Conservation (phyloP, 2,329 filamentous ascomycete genomes). For the Trichocomaceae sp. region DNA sequence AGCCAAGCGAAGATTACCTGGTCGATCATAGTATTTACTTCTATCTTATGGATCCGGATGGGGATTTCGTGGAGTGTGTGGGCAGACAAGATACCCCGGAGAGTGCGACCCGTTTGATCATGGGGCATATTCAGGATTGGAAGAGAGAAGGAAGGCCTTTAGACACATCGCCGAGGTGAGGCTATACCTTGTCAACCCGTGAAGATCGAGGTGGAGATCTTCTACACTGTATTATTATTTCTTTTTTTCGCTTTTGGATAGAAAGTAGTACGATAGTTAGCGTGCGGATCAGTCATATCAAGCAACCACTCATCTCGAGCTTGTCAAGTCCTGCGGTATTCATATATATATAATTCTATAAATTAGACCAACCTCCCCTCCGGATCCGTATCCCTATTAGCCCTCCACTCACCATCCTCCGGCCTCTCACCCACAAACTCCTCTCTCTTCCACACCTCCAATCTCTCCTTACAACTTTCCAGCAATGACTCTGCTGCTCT, state of each 20-base stretch:
- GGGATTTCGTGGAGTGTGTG: slow-evolving; percentile 95
- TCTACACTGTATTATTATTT: not conserved
- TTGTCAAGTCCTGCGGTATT: not conserved
- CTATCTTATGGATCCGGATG: slow-evolving; percentile 97
- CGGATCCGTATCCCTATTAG: slow-evolving; percentile 67
- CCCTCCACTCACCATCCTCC: slow-evolving; percentile 71
- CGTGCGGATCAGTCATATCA: slow-evolving; percentile 25
- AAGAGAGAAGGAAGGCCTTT: slow-evolving; percentile 48
- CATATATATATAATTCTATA: not conserved
- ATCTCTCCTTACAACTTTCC: slow-evolving; percentile 74
- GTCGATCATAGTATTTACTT: slow-evolving; percentile 99
- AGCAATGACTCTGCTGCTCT: slow-evolving; percentile 79
- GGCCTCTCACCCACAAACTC: slow-evolving; percentile 67
- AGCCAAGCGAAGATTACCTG: slow-evolving; percentile 90
- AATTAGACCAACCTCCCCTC: slow-evolving; percentile 29
- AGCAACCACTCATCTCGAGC: slow-evolving; percentile 15
- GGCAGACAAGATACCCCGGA: slow-evolving; percentile 90
- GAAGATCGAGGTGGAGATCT: not conserved
- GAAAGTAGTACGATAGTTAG: slow-evolving; percentile 16
- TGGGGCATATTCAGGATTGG: slow-evolving; percentile 79
- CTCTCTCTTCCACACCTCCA: slow-evolving; percentile 95
- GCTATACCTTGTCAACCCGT: not conserved
- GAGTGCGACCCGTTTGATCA: slow-evolving; percentile 73
- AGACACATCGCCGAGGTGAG: slow-evolving; percentile 25
- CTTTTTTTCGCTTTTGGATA: not conserved